Conservation (phyloP, 345 rosid species). For the Gossypium longicalyx region DNA sequence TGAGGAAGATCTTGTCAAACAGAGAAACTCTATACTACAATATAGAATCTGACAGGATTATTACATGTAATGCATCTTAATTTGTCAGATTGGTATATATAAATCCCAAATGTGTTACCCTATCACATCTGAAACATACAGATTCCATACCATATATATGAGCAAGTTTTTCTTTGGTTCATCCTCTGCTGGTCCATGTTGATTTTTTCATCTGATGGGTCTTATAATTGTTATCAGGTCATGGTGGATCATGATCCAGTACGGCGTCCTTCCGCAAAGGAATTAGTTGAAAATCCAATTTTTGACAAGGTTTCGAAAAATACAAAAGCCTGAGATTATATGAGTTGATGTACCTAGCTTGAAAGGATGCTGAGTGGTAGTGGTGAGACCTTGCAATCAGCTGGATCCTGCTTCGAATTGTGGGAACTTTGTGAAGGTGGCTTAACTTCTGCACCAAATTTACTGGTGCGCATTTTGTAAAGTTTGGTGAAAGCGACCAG, state of each 20-base stretch:
- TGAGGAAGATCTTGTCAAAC: not conserved
- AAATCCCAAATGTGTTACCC: not conserved
- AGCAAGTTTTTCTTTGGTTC: not conserved
- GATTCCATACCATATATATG: not conserved
- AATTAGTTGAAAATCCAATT: slow-evolving; percentile 58
- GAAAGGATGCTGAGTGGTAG: not conserved
- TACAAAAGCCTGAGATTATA: slow-evolving; percentile 10
- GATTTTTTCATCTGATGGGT: slow-evolving; percentile 16
- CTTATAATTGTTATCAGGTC: slow-evolving; percentile 36
- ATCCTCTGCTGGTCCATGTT: not conserved
- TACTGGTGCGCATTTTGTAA: slow-evolving; percentile 31
- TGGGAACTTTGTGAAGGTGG: not conserved
- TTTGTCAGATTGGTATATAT: not conserved
- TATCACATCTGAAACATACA: not conserved
- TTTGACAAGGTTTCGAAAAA: slow-evolving; percentile 41
- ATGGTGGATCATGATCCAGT: slow-evolving; percentile 83
- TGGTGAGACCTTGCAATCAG: not conserved
- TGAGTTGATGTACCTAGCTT: not conserved
- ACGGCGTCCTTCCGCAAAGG: slow-evolving; percentile 67
- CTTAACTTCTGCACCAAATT: slow-evolving; percentile 26
- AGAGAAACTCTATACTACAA: not conserved
- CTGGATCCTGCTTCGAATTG: not conserved
- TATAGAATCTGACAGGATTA: not conserved
- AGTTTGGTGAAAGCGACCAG: slow-evolving; percentile 3
- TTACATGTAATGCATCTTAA: not conserved